Base-by-base conservation (phyloP, 2,329 filamentous ascomycete genomes). In the Tolypocladium ovalisporum region DNA sequence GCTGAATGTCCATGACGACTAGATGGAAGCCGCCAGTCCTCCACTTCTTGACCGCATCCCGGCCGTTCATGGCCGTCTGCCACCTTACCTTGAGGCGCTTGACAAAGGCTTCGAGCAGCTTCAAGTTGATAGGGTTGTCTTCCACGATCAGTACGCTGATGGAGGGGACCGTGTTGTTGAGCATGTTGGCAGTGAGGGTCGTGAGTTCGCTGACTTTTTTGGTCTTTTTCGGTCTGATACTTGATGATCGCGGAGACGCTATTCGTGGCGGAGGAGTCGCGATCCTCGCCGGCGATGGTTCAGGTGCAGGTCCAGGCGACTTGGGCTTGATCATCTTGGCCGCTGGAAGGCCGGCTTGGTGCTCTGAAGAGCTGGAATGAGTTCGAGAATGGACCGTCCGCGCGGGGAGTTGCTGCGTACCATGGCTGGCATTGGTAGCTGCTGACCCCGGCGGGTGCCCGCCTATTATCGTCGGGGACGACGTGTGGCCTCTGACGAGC, bases 111-210 rank as follows among this genome's bases (percentile, higher is more conserved):
- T 97, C 93, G 39, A 99, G 78, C 12, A 99, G 84, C 67, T 90
- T 89, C 63, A 97, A 77, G 68, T 97, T 99, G 79, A 99, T 97
- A 62, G 94, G 91, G 71, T 99, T 99, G 75, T 99, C 94, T 75
- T 99, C 94, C 17, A 99, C 94, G 60, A 99, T 96, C 49, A 99
- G 79, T 9, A 97, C 92, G 65, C 96, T 97, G 75, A 99, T 97
- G 1, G 94, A 93, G 9, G 94, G 94, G 0, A 97, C 90, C 1
- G 86, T 86, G 56, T 86, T 87, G 63, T 93, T 90, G 34, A 96
- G 80, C 65, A 89, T 79, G 35, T 83, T 85, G 4, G 85, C 78
- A 32, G 81, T 47, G 34, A 52, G 47, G 15, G 15, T 32, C 1
- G 77, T 70, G 55, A 73, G 69, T 24, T 76, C 74, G 35, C 68